phyloP scores from a whole-genome alignment of 345 rosid genomes.

The Eucalyptus polybractea region DNA sequence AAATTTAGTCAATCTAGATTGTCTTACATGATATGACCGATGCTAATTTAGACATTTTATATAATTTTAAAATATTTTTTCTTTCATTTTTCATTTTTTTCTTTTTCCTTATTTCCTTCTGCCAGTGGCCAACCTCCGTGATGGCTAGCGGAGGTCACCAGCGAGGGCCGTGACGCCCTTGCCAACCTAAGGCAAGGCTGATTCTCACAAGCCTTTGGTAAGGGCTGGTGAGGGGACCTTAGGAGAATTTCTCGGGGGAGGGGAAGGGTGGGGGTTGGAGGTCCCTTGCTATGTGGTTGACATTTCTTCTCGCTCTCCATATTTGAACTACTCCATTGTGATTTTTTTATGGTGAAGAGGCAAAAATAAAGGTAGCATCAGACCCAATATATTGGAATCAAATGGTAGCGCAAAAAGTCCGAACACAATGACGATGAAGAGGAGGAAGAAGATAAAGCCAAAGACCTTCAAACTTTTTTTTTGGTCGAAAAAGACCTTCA shows the following conservation, averaged over 20 bases:
- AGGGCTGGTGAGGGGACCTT: background rate
- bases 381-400: background rate
- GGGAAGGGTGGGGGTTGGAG: too few relatives aligned
- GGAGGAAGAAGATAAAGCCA: background rate
- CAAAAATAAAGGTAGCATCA: too few relatives aligned
- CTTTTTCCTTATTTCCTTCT: too few relatives aligned
- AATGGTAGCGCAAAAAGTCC: background rate
- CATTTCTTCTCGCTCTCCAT: too few relatives aligned
- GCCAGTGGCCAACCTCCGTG: background rate
- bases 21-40: rapidly evolving
- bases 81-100: too few relatives aligned
- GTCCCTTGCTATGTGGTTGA: too few relatives aligned
- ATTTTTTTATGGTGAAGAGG: too few relatives aligned
- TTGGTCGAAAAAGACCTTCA: background rate
- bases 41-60: too few relatives aligned
- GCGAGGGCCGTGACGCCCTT: background rate
- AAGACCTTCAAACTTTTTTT: background rate
- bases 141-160: background rate
- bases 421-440: background rate
- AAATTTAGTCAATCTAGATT: background rate
- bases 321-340: too few relatives aligned
- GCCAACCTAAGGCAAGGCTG: background rate
- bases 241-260: too few relatives aligned
- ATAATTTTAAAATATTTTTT: too few relatives aligned
- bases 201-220: background rate